Percentiles rank a stretch among this genome's conserved stretches.
phyloP scores from a whole-genome alignment of 306 rosid species.

The Vicia sativa region DNA sequence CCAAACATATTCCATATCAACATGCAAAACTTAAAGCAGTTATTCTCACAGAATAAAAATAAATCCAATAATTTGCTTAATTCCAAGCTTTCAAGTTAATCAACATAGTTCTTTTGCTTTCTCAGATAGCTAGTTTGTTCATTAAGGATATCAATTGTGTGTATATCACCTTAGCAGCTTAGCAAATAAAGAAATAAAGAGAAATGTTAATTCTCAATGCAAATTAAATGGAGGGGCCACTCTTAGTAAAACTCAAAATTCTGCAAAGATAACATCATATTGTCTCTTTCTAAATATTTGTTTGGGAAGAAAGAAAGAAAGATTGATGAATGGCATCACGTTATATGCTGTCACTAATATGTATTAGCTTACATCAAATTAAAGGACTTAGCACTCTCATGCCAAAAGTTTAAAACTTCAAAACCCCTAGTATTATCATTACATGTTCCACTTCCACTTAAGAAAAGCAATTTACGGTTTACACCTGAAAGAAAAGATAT shows the following conservation, averaged over 20 bases:
- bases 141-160: background rate
- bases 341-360: background rate
- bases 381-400: background rate
- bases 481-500: background rate
- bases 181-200: too few species aligned
- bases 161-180: background rate
- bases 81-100: conserved; percentile 5
- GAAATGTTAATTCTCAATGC: too few species aligned
- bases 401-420: conserved; percentile 3
- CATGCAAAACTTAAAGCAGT: conserved; percentile 1
- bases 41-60: background rate
- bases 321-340: conserved; percentile 9
- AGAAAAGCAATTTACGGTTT: background rate
- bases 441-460: conserved; percentile 11
- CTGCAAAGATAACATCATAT: background rate
- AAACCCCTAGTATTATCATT: background rate
- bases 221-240: too few species aligned
- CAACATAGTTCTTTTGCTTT: conserved; percentile 12
- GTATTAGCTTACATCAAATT: background rate
- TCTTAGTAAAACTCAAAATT: background rate
- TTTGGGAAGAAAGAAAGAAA: conserved; percentile 4
- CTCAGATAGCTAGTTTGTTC: background rate
- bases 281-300: conserved; percentile 1
- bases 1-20: conserved; percentile 22
- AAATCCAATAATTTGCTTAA: conserved; percentile 10